Percentiles rank a stretch among this genome's conserved stretches.
phyloP scores from a whole-genome alignment of 345 rosid species.

The Sisymbrium altissimum region DNA sequence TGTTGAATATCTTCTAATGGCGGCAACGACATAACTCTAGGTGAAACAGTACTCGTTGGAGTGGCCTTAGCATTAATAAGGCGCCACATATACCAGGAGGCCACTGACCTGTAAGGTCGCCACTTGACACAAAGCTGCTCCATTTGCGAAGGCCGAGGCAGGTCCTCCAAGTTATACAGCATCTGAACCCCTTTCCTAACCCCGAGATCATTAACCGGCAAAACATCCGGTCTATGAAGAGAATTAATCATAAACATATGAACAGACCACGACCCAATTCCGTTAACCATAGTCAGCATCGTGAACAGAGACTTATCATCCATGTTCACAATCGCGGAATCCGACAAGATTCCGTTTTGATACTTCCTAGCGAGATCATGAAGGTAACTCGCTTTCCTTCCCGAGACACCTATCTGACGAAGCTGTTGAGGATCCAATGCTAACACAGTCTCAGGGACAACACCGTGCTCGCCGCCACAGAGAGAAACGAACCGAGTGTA shows the following conservation, averaged over 20 bases:
- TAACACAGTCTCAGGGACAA: constrained; percentile 70
- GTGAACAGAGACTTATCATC: constrained; percentile 86
- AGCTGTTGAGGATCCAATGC: constrained; percentile 63
- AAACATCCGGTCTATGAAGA: constrained; percentile 87
- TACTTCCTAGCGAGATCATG: constrained; percentile 88
- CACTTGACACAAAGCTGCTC: constrained; percentile 80
- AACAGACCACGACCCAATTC: constrained; percentile 97
- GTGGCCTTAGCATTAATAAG: constrained; percentile 67
- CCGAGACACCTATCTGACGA: constrained; percentile 84
- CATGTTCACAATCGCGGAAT: constrained; percentile 69
- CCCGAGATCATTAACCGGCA: constrained; percentile 82
- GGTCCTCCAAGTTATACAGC: constrained; percentile 62
- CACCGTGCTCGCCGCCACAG: constrained; percentile 70
- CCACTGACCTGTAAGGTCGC: constrained; percentile 91
- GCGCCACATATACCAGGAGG: constrained; percentile 88
- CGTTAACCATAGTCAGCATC: constrained; percentile 95
- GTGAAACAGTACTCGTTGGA: constrained; percentile 53
- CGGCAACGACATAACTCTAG: constrained; percentile 46
- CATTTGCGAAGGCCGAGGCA: constrained; percentile 94
- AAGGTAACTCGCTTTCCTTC: constrained; percentile 85
- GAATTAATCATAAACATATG: constrained; percentile 96
- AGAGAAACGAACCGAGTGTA: constrained; percentile 77
- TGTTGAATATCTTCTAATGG: constrained; percentile 40
- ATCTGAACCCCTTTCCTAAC: constrained; percentile 83
- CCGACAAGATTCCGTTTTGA: constrained; percentile 77